These are phyloP conservation scores for Eremomyces bilateralis DNA, from an alignment of 495 filamentous ascomycete genomes.

Conservation along the genomic window DNA sequence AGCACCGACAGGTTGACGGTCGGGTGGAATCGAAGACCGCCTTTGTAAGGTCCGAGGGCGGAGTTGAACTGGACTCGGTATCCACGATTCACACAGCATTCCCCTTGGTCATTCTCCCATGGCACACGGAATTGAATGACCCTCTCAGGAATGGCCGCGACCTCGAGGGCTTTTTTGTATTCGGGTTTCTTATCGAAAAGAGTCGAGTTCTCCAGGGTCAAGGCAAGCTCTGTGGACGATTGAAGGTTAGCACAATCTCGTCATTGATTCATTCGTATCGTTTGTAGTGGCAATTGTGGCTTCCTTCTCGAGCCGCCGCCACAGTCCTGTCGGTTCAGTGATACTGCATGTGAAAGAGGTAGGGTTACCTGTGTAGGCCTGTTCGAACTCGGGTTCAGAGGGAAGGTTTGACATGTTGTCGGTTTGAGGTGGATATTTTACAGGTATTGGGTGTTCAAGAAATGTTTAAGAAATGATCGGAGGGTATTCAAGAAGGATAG, in stretches of 20 bases:
- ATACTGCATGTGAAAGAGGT: conserved; percentile 1
- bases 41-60: conserved; percentile 94
- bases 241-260: neutral
- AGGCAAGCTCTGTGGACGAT: conserved; percentile 51
- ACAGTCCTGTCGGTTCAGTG: neutral
- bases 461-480: too few relatives aligned
- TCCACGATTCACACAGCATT: conserved; percentile 85
- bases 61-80: conserved; percentile 99
- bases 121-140: conserved; percentile 92
- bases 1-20: conserved; percentile 92
- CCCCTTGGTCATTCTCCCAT: conserved; percentile 84
- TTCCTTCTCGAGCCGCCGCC: conserved; percentile 1
- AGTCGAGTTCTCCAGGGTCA: conserved; percentile 77
- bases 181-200: conserved; percentile 89
- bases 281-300: neutral
- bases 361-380: conserved; percentile 73
- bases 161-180: conserved; percentile 71
- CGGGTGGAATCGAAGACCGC: conserved; percentile 87
- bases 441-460: too few relatives aligned
- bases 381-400: conserved; percentile 90
- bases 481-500: too few relatives aligned
- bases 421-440: too few relatives aligned
- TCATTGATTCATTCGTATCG: neutral
- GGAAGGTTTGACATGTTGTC: conserved; percentile 2
- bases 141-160: conserved; percentile 85